Percentiles rank a stretch among this genome's conserved stretches.
Evolutionary conservation across 1,284 basidiomycete species (phyloP).

Genomic region (Takashimella koratensis): DNA sequence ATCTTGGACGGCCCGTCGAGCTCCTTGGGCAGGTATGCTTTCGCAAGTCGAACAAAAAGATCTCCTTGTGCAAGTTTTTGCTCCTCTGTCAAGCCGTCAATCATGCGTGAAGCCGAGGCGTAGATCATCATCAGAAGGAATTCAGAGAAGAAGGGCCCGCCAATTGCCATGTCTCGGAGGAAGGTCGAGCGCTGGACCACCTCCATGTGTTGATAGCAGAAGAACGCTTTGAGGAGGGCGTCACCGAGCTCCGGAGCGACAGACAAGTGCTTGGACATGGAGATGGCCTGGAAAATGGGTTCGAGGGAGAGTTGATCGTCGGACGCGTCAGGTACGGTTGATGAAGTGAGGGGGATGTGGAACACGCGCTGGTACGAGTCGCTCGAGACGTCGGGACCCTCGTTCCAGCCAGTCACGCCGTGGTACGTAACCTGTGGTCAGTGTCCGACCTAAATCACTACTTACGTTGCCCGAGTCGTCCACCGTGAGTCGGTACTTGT

Average conservation of each 20-base stretch:
- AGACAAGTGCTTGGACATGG: constrained; percentile 13
- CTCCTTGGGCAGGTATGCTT: constrained; percentile 10
- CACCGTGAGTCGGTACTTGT: constrained; percentile 10
- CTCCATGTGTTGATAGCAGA: constrained; percentile 10
- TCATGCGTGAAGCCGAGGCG: constrained; percentile 9
- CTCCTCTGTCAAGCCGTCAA: constrained; percentile 10
- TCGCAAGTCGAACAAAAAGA: constrained; percentile 11
- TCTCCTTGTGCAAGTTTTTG: constrained; percentile 7
- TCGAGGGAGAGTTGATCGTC: constrained; percentile 6
- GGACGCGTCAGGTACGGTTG: not conserved
- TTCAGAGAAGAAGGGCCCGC: constrained; percentile 9
- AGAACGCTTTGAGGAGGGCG: constrained; percentile 10
- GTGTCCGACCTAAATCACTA: not conserved
- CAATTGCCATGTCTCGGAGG: constrained; percentile 12
- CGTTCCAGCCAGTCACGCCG: constrained; percentile 5
- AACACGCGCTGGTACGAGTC: not conserved
- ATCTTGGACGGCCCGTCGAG: constrained; percentile 11
- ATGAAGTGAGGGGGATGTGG: not conserved
- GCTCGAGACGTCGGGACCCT: not conserved
- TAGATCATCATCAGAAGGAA: constrained; percentile 13
- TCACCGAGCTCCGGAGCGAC: constrained; percentile 16
- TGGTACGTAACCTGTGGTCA: constrained; percentile 9
- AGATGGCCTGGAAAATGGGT: constrained; percentile 12
- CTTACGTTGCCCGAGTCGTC: constrained; percentile 9
- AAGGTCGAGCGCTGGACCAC: constrained; percentile 7